phyloP scores from a whole-genome alignment of 2,329 filamentous ascomycete genomes.

The Metarhizium sp. region DNA sequence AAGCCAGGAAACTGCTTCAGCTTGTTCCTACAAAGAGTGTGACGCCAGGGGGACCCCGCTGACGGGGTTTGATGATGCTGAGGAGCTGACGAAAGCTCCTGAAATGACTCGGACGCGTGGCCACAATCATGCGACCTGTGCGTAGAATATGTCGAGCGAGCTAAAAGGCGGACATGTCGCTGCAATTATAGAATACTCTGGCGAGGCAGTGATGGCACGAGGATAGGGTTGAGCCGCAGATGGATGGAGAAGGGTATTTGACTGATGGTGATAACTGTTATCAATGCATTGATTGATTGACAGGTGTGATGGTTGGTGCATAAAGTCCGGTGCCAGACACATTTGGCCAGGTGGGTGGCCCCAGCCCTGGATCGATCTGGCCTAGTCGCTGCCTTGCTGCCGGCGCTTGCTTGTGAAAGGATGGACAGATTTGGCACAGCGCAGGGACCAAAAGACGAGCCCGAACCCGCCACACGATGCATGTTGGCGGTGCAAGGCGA shows the following conservation, averaged over 20 bases:
- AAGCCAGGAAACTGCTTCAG: neutral
- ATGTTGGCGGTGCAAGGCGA: no score
- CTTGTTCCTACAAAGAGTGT: neutral
- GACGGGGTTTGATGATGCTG: neutral
- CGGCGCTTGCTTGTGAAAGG: no score
- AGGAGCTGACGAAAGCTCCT: neutral
- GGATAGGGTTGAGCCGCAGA: neutral
- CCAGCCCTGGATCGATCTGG: no score
- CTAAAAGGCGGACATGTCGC: neutral
- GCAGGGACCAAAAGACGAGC: no score
- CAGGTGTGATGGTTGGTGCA: no score
- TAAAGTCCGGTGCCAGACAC: no score
- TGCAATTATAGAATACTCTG: neutral
- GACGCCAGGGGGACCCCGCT: neutral
- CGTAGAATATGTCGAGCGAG: neutral
- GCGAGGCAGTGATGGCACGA: no score
- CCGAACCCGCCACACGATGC: no score
- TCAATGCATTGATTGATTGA: no score
- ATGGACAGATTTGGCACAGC: no score
- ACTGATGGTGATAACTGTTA: neutral
- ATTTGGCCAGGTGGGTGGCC: no score
- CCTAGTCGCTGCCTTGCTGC: no score
- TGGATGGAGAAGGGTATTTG: neutral
- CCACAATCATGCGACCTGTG: neutral
- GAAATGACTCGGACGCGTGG: neutral